Percentiles rank a stretch among this genome's conserved stretches.
phyloP scores from a whole-genome alignment of 164 flowering plant species.

The Warburgia ugandensis region DNA sequence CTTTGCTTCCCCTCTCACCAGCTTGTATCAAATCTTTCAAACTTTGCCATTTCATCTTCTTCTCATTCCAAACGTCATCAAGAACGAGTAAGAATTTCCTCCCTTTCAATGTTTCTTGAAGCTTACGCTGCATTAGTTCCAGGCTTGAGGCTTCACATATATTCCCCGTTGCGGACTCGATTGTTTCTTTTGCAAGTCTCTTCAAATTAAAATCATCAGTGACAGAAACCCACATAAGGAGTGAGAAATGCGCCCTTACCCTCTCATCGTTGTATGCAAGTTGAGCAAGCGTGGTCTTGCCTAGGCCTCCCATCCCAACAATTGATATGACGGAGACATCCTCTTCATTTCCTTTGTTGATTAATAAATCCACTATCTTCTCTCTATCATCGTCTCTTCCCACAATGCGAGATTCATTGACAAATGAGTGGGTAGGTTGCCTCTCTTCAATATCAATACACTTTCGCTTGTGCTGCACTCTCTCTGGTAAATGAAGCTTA shows the following conservation, averaged over 20 bases:
- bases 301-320: slow-evolving; percentile 1
- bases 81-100: neutral
- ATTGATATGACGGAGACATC: neutral
- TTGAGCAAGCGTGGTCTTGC: slow-evolving; percentile 1
- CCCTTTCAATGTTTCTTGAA: neutral
- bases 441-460: neutral
- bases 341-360: neutral
- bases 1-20: neutral
- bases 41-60: neutral
- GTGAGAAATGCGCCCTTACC: neutral
- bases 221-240: neutral
- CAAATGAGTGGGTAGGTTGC: neutral
- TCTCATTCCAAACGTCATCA: slow-evolving; percentile 4
- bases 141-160: neutral
- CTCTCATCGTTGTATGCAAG: neutral
- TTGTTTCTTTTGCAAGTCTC: neutral
- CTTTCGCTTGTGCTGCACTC: no score
- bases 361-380: neutral
- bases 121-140: neutral
- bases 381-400: neutral
- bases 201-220: neutral
- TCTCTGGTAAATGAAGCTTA: no score
- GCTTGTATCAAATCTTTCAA: no score
- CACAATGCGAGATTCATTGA: neutral
- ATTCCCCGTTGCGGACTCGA: neutral